Base-by-base conservation (phyloP, 164 flowering plant genomes). In the Liquidambar formosana region DNA sequence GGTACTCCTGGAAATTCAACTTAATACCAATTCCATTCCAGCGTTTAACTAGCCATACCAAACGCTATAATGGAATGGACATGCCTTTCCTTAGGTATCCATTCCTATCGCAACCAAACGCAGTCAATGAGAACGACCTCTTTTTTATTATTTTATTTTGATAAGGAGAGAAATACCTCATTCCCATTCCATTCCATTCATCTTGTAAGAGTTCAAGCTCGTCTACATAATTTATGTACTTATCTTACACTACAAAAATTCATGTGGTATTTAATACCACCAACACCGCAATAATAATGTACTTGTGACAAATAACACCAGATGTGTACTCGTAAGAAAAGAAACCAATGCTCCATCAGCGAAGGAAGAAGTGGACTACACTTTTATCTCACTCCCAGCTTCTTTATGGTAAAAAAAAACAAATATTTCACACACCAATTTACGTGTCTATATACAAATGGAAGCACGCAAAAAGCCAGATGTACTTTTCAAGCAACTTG, bases 401-500 rank as follows among this genome's bases (percentile, higher is more conserved):
- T 61, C 71, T 33, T 61, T 27, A 47, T 21, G 59, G 43, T 44
- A 43, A 1, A 64, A 43, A 1, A 64, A 58, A 64, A 57, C 61
- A 57, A 22, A 54, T 19, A 22, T 0, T 16, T 57, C 48, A 21
- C n/a, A 45, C 43, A 19, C 22, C 33, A 23, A 6, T 6, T 33
- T 2, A 28, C 33, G 27, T 9, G 1, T 53, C 58, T 52, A 65
- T 54, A 10, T 53, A 51, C 70, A 33, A 44, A 59, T 59, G 19
- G 65, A 64, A 51, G 54, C 69, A 56, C 18, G 45, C 44, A 27
- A 22, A 23, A n/a, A 38, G 22, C n/a, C 6, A 26, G 13, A 4
- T 6, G 43, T 11, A 60, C 15, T 57, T 76, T 33, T 79, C 76
- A 77, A 57, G 68, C 77, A 69, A 73, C 74, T 63, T 70, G 81